Evolutionary conservation across 1,284 basidiomycete species (phyloP), one percentile per base, ranked within the genome.

Genomic region (Ustilago xerochloae): DNA sequence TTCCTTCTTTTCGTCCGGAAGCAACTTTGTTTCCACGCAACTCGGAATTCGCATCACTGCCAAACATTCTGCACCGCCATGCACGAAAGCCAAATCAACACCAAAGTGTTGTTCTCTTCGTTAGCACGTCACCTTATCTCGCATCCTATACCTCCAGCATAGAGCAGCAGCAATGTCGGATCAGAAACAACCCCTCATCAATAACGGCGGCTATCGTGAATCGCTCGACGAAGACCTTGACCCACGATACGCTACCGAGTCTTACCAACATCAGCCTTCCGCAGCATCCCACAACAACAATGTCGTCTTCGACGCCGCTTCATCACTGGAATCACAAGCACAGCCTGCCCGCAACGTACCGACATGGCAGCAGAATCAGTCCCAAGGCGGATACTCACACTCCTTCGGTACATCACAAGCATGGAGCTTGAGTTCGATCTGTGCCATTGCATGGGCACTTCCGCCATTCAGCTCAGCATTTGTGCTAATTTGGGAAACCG

Each of bases 401-500:
- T 65, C 66, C 3, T 75, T 66, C 29, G 48, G 66, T 15, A 79
- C 77, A 3, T 60, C 77, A 5, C 63, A 53, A 28, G 51, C 66
- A 15, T 73, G 70, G 74, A 77, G 77, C 50, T 38, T 81, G 13
- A 71, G 65, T 55, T 72, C 66, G 49, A 57, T 80, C 53, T 79
- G 76, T 41, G 70, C 71, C 3, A 64, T 66, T 41, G 75, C 78
- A 0, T 81, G 78, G 74, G 74, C 74, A 3, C 53, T 80, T 20
- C 77, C 78, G 6, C 78, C 76, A n/a, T 75, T 81, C 54, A 69
- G 70, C 35, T 71, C 73, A 29, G 75, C 76, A 1, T 52, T 71
- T 26, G 68, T 81, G 20, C 52, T 80, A 29, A 71, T 81, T n/a
- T 70, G 75, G 54, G 78, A 80, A 55, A 81, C 79, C 3, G 76